Conservation (phyloP, 2,329 filamentous ascomycete genomes). For the Aspergillus thermomutatus region DNA sequence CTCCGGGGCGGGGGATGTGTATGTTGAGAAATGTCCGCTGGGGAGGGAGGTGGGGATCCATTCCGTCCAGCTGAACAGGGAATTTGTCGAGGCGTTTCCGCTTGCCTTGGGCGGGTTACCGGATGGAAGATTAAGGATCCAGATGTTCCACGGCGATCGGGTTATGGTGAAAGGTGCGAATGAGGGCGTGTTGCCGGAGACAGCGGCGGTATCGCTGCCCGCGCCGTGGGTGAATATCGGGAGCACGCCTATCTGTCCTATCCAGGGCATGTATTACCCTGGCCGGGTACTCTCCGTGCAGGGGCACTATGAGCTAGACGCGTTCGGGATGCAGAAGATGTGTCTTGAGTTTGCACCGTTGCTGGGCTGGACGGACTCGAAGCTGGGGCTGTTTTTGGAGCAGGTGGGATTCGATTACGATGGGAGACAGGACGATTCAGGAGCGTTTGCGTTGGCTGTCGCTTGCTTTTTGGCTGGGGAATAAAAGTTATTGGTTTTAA, state of each 20-base stretch:
- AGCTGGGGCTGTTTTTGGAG: neutral
- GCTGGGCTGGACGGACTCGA: constrained; percentile 16
- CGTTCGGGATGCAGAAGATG: constrained; percentile 23
- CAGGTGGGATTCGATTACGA: neutral
- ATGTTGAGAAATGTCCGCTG: constrained; percentile 16
- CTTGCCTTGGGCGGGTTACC: neutral
- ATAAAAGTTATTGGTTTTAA: neutral
- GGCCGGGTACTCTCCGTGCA: constrained; percentile 30
- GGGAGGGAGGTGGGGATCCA: constrained; percentile 31
- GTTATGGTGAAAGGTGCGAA: constrained; percentile 16
- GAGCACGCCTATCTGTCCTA: constrained; percentile 21
- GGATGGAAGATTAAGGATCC: constrained; percentile 20
- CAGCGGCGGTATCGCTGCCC: constrained; percentile 12
- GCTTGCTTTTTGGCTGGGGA: neutral
- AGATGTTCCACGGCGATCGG: constrained; percentile 36
- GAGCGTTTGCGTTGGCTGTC: neutral
- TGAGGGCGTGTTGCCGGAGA: neutral
- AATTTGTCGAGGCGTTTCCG: constrained; percentile 19
- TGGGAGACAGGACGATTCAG: neutral
- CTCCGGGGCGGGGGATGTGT: constrained; percentile 7
- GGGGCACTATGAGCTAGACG: constrained; percentile 33
- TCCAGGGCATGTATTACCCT: constrained; percentile 30
- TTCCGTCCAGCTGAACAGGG: constrained; percentile 19
- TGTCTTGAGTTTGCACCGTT: constrained; percentile 21
- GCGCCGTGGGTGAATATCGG: constrained; percentile 30